Evolutionary conservation across 768 basidiomycete species (phyloP), one percentile per base, ranked within the genome.

Genomic region (Leccinellum albellum): DNA sequence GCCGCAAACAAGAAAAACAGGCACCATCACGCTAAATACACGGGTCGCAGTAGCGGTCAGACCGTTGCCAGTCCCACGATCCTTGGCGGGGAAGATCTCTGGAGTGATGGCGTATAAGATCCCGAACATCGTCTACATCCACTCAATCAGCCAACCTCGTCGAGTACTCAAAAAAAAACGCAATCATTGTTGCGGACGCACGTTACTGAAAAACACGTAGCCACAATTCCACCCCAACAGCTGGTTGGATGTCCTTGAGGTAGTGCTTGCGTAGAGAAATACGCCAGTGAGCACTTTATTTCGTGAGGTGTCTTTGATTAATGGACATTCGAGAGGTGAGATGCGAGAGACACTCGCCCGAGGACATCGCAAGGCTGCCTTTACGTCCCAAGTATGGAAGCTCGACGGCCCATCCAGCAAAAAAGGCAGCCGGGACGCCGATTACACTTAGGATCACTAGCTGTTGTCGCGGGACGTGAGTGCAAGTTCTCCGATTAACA

Each of bases 151-250:
- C 12, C 0, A 6, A 7, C 29, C 28, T 44, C n/a, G 14, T 9
- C 23, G n/a, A n/a, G 54, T 26, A n/a, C 20, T 15, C 13, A 6
- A 46, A 10, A 10, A 20, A 51, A 48, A 2, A 24, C 14, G 13
- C 10, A 17, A 49, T 49, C 49, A 20, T 29, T 29, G 8, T n/a
- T 6, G 7, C 20, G 21, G 13, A 70, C 76, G 47, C 56, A 86
- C 82, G 63, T 85, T 85, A 53, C 81, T 83, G 60, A 71, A 78
- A 66, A 87, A 86, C n/a, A 74, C 78, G 60, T 87, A 88, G 9
- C 81, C 87, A 65, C 88, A 91, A 70, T 91, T 90, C 89, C 89
- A 91, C 48, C 84, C 89, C 24, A 91, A 76, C 42, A 91, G 77
- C 26, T 81, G 77, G 58, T 85, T 77, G 8, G 85, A 88, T 57